These are phyloP conservation scores for Juglanconis oblonga DNA, from an alignment of 2,329 filamentous ascomycete genomes.

Conservation along the genomic window DNA sequence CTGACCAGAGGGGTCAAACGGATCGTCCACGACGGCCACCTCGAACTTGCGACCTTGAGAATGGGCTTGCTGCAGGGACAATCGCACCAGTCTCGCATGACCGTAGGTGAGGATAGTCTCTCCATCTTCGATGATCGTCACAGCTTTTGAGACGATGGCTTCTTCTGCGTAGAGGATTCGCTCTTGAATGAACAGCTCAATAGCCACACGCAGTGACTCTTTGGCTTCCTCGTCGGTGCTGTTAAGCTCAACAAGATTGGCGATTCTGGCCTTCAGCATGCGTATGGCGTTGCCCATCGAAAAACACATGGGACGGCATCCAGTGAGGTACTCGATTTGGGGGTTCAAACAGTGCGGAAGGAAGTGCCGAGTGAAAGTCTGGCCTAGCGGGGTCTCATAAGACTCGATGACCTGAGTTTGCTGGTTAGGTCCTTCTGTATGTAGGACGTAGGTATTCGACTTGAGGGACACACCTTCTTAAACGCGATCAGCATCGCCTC, in stretches of 20 bases:
- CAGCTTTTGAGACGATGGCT: conserved; percentile 76
- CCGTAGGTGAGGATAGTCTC: conserved; percentile 86
- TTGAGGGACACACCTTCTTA: conserved; percentile 64
- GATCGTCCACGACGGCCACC: conserved; percentile 79
- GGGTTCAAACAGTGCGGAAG: conserved; percentile 87
- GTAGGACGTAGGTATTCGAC: not conserved
- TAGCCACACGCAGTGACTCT: conserved; percentile 70
- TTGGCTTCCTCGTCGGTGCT: conserved; percentile 81
- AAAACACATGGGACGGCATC: conserved; percentile 92
- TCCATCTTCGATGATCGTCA: conserved; percentile 71
- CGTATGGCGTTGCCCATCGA: conserved; percentile 97
- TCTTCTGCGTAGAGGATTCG: conserved; percentile 84
- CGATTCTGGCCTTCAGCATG: conserved; percentile 89
- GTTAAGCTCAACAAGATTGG: conserved; percentile 77
- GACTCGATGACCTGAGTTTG: conserved; percentile 73
- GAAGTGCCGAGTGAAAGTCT: conserved; percentile 84
- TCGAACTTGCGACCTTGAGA: conserved; percentile 70
- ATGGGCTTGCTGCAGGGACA: conserved; percentile 72
- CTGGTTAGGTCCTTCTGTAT: conserved; percentile 11
- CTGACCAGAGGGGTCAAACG: conserved; percentile 50
- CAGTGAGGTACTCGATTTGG: conserved; percentile 91
- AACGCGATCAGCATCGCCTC: conserved; percentile 87
- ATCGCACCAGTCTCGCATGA: conserved; percentile 81
- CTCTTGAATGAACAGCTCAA: conserved; percentile 88
- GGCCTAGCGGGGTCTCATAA: conserved; percentile 85